A percentile compares a stretch with the other conserved stretches of the same genome.
Evolutionary conservation across 176 grass and related monocot species (phyloP).

Genomic region (Musa acuminata): DNA sequence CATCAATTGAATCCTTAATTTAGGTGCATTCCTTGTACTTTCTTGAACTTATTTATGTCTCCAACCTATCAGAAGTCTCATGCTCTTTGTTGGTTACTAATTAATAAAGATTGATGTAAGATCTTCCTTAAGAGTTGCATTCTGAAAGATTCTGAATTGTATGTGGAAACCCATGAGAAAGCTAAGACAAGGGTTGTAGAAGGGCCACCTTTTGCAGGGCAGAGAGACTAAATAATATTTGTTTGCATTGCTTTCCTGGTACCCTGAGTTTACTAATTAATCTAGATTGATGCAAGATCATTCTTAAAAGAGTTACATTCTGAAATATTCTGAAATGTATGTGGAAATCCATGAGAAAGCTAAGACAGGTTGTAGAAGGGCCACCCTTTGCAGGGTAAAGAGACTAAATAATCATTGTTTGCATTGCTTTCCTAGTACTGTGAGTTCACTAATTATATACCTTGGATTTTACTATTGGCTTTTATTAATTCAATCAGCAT

Average conservation of each 20-base stretch:
- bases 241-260: no score
- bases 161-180: neutral
- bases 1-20: neutral
- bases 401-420: no score
- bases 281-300: neutral
- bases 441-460: neutral
- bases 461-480: neutral
- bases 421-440: no score
- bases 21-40: neutral
- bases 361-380: neutral
- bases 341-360: neutral
- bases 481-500: neutral
- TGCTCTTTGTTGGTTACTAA: neutral
- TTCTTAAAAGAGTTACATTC: neutral
- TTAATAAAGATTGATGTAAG: neutral
- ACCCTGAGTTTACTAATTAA: neutral
- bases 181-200: neutral
- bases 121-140: neutral
- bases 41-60: neutral
- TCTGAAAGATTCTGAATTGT: neutral
- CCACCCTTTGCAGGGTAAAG: no score
- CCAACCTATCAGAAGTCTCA: neutral
- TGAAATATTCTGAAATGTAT: neutral
- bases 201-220: neutral
- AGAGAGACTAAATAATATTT: no score